A percentile compares a stretch with the other conserved stretches of the same genome.
Evolutionary conservation across 2,329 filamentous ascomycete genomes (phyloP).

Genomic region (Microsporum canis): DNA sequence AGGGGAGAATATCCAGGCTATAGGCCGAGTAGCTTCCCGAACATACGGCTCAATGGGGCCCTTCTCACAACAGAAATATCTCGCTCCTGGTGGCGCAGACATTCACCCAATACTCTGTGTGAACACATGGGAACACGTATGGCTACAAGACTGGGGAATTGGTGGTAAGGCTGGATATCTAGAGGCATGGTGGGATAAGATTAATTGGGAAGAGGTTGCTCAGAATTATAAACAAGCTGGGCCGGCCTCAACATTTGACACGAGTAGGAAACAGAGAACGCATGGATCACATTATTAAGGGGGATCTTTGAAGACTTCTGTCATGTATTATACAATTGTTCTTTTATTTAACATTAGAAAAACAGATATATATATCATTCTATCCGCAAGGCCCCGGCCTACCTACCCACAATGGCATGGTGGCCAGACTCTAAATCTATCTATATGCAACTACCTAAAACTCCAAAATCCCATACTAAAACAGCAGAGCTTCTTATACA

Average conservation of each 20-base stretch:
- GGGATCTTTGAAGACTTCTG: not conserved
- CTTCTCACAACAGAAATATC: constrained; percentile 21
- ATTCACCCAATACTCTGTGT: constrained; percentile 73
- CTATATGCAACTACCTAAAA: not conserved
- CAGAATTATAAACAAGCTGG: constrained; percentile 25
- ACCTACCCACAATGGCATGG: not conserved
- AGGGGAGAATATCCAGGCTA: constrained; percentile 12
- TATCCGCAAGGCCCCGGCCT: not conserved
- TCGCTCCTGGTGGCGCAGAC: constrained; percentile 36
- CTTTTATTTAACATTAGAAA: constrained; percentile 2
- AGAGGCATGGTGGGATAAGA: constrained; percentile 71
- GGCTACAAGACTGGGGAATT: constrained; percentile 69
- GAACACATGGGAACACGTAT: constrained; percentile 94
- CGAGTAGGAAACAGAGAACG: not conserved
- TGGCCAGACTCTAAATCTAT: not conserved
- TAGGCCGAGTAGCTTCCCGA: constrained; percentile 11
- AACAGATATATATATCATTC: constrained; percentile 1
- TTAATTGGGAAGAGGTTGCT: constrained; percentile 72
- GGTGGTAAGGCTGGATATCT: constrained; percentile 66
- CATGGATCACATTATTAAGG: not conserved
- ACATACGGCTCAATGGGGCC: constrained; percentile 18
- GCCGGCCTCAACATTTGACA: constrained; percentile 1
- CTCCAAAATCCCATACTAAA: not conserved
- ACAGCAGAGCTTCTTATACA: not conserved
- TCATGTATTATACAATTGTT: constrained; percentile 7